These are phyloP conservation scores for Rutstroemia sp. DNA, from an alignment of 2,329 filamentous ascomycete species.

Conservation along the genomic window DNA sequence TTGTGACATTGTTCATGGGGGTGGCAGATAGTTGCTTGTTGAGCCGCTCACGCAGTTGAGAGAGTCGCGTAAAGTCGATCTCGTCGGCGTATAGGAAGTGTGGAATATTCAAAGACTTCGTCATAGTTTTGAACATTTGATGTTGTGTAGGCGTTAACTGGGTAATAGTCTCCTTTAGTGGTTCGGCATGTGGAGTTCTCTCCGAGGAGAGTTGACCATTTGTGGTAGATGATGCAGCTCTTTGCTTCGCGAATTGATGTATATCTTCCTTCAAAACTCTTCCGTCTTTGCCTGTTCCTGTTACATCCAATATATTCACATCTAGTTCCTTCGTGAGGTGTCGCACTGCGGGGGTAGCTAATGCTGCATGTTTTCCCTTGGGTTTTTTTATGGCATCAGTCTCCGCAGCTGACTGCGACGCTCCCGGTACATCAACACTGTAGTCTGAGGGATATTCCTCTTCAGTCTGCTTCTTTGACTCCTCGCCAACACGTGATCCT, in stretches of 20 bases:
- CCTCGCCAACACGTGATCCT: constrained; percentile 22
- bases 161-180: constrained; percentile 60
- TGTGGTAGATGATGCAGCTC: constrained; percentile 33
- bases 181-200: constrained; percentile 15
- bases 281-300: constrained; percentile 84
- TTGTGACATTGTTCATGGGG: constrained; percentile 40
- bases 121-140: constrained; percentile 98
- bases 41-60: constrained; percentile 63
- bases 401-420: neutral
- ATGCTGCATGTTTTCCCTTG: constrained; percentile 56
- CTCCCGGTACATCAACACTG: neutral
- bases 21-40: constrained; percentile 52
- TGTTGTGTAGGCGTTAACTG: constrained; percentile 72
- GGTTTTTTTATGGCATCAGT: neutral
- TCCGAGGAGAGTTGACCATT: constrained; percentile 16
- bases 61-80: constrained; percentile 71
- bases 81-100: constrained; percentile 95
- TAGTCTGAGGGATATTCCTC: neutral
- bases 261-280: constrained; percentile 92
- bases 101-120: constrained; percentile 79
- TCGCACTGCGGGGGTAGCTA: constrained; percentile 89
- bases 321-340: constrained; percentile 76
- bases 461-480: constrained; percentile 11
- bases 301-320: constrained; percentile 69
- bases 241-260: constrained; percentile 55